Percentiles rank a stretch among this genome's conserved stretches.
Evolutionary conservation across 2,329 filamentous ascomycete genomes (phyloP).

Genomic region (Juglanconis juglandina): DNA sequence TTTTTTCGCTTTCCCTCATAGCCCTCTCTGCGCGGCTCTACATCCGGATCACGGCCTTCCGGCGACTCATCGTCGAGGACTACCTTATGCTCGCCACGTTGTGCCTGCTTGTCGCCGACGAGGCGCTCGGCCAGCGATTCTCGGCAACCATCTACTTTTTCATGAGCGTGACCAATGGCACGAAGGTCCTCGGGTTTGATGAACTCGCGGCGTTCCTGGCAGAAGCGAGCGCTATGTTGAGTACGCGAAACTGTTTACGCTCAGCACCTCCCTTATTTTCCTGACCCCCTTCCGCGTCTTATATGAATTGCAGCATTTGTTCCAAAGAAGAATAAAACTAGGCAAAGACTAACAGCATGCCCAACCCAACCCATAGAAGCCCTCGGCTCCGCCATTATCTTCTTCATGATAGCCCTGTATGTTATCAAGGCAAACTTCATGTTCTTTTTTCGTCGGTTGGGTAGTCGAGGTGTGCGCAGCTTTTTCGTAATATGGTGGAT

Average conservation of each 20-base stretch:
- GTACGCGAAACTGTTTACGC: background rate
- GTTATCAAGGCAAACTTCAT: constrained; percentile 18
- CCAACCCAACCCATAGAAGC: background rate
- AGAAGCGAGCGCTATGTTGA: constrained; percentile 15
- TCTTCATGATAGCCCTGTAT: constrained; percentile 14
- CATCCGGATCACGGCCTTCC: constrained; percentile 15
- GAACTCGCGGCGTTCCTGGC: background rate
- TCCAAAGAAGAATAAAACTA: background rate
- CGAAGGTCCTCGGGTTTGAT: background rate
- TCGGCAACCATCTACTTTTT: constrained; percentile 13
- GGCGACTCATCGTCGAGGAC: constrained; percentile 13
- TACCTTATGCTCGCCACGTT: constrained; percentile 16
- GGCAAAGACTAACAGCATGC: background rate
- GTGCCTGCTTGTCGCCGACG: constrained; percentile 10
- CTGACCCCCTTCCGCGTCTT: background rate
- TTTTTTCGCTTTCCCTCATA: constrained; percentile 12
- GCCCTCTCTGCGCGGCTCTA: constrained; percentile 13
- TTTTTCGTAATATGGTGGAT: constrained; percentile 15
- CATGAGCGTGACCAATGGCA: constrained; percentile 10
- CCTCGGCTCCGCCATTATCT: constrained; percentile 12
- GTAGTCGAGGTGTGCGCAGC: background rate
- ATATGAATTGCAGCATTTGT: background rate
- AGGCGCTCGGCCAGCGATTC: constrained; percentile 9
- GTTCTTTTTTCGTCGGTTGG: constrained; percentile 16
- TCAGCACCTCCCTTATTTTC: background rate